phyloP scores from a whole-genome alignment of 1,284 basidiomycete species.

The Ustilago lituana region DNA sequence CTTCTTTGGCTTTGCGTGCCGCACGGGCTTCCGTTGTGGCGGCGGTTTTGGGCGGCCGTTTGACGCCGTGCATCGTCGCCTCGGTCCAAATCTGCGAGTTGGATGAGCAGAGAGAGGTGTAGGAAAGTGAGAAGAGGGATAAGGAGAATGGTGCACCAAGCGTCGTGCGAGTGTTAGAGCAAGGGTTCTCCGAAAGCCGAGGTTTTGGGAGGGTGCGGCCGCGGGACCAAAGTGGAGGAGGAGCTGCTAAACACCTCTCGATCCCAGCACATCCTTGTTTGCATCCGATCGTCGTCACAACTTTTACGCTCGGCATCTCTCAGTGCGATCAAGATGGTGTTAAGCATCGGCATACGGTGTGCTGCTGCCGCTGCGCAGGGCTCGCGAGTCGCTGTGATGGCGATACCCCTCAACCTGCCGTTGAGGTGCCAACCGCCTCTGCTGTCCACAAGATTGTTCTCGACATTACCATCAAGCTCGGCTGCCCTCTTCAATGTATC shows the following conservation, averaged over 20 bases:
- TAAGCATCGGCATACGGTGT: constrained; percentile 16
- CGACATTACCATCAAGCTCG: too few relatives aligned
- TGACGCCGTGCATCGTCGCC: constrained; percentile 47
- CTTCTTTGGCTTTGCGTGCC: constrained; percentile 56
- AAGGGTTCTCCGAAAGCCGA: constrained; percentile 1
- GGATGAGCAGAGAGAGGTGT: background rate
- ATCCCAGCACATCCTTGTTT: too few relatives aligned
- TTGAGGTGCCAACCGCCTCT: background rate
- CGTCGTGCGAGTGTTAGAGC: background rate
- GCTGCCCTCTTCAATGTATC: too few relatives aligned
- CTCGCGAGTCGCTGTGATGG: too few relatives aligned
- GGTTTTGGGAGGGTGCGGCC: background rate
- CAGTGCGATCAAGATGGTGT: constrained; percentile 1
- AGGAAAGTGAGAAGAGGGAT: background rate
- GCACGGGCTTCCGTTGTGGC: constrained; percentile 34
- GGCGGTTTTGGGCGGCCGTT: constrained; percentile 29
- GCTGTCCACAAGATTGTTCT: background rate
- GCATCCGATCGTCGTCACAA: too few relatives aligned
- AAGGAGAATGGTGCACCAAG: background rate
- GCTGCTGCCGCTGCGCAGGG: too few relatives aligned
- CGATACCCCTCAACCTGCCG: background rate
- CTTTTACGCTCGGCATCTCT: background rate
- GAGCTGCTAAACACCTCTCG: constrained; percentile 6
- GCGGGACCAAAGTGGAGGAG: constrained; percentile 9
- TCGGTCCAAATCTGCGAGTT: background rate